Evolutionary conservation across 176 grass and related monocot genomes (phyloP).

Genomic region (Musa troglodytarum): DNA sequence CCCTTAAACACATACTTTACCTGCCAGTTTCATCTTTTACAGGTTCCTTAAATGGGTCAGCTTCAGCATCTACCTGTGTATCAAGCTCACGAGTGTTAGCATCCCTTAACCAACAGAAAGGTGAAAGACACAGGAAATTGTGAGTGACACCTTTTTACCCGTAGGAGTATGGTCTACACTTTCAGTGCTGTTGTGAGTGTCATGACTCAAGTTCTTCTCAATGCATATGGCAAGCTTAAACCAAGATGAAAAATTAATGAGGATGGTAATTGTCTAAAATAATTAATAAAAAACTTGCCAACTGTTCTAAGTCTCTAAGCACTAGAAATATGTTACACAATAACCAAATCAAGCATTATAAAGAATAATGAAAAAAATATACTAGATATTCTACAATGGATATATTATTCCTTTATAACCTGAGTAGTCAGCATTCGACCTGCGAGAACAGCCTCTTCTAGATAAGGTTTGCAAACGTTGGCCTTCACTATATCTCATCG

Average conservation of each 20-base stretch:
- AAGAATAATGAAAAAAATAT: background rate
- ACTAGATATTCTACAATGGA: too few relatives aligned
- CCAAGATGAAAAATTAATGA: slow-evolving; percentile 20
- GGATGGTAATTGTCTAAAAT: slow-evolving; percentile 7
- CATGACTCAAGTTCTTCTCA: slow-evolving; percentile 56
- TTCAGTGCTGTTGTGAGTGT: slow-evolving; percentile 32
- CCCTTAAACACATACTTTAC: background rate
- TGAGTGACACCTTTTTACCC: slow-evolving; percentile 39
- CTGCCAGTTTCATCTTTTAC: slow-evolving; percentile 17
- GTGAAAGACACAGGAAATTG: slow-evolving; percentile 2
- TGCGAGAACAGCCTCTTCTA: too few relatives aligned
- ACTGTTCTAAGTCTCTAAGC: background rate
- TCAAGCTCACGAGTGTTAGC: slow-evolving; percentile 23
- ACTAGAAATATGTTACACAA: background rate
- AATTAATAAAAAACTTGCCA: background rate
- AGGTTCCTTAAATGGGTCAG: slow-evolving; percentile 16
- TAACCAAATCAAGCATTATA: background rate
- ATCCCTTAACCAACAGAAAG: slow-evolving; percentile 22
- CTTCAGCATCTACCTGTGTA: slow-evolving; percentile 34
- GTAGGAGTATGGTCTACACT: slow-evolving; percentile 35
- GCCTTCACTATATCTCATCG: too few relatives aligned
- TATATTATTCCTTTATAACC: too few relatives aligned
- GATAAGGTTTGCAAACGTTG: too few relatives aligned
- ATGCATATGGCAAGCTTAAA: slow-evolving; percentile 86
- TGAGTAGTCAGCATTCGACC: too few relatives aligned